Conservation (phyloP, 2,329 filamentous ascomycete genomes). For the Aspergillus fijiensis region DNA sequence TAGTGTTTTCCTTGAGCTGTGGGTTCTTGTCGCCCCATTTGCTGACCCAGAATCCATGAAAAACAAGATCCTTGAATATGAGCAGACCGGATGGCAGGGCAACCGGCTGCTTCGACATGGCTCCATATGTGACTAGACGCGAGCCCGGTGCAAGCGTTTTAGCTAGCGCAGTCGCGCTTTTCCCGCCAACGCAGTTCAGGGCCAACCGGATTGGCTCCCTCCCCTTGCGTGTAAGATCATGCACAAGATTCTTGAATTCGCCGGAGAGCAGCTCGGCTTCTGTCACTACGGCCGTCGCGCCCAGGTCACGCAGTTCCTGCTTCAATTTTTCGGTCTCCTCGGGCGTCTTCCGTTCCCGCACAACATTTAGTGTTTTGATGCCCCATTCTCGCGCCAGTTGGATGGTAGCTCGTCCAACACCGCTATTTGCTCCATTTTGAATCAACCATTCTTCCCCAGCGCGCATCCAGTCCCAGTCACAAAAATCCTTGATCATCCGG, state of each 20-base stretch:
- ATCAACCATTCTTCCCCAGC: slow-evolving; percentile 86
- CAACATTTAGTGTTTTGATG: slow-evolving; percentile 83
- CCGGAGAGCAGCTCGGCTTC: slow-evolving; percentile 55
- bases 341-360: slow-evolving; percentile 67
- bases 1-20: slow-evolving; percentile 71
- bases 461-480: slow-evolving; percentile 52
- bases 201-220: slow-evolving; percentile 72
- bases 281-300: slow-evolving; percentile 63
- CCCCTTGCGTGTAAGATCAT: slow-evolving; percentile 70
- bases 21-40: slow-evolving; percentile 78
- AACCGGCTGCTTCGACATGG: slow-evolving; percentile 87
- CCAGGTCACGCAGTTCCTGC: slow-evolving; percentile 59
- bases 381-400: slow-evolving; percentile 86
- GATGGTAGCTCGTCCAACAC: slow-evolving; percentile 86
- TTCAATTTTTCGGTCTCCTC: slow-evolving; percentile 66
- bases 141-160: slow-evolving; percentile 68
- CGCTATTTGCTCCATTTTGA: slow-evolving; percentile 94
- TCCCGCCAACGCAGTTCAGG: slow-evolving; percentile 92
- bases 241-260: slow-evolving; percentile 51
- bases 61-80: slow-evolving; percentile 89
- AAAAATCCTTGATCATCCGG: slow-evolving; percentile 83
- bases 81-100: slow-evolving; percentile 76
- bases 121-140: slow-evolving; percentile 88
- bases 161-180: slow-evolving; percentile 74
- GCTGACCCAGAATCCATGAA: slow-evolving; percentile 93